Percentiles rank a stretch among this genome's conserved stretches.
phyloP scores from a whole-genome alignment of 495 filamentous ascomycete genomes.

The Acidiella bohemica region DNA sequence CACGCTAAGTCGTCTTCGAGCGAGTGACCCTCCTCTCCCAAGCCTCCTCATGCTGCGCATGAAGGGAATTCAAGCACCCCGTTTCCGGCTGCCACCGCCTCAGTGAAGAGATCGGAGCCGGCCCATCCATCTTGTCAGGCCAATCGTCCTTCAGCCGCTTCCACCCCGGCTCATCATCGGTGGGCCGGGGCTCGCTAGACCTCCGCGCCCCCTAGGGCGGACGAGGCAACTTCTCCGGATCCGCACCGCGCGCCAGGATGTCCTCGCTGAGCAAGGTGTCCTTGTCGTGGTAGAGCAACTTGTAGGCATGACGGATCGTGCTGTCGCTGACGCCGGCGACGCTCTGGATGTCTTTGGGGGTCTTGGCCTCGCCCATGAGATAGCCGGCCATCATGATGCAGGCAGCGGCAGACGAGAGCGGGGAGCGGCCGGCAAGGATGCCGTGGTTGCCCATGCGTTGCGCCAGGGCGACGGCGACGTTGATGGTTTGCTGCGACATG shows the following conservation, averaged over 20 bases:
- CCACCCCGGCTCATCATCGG: no score
- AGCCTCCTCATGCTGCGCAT: no score
- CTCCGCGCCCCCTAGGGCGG: slow-evolving; percentile 5
- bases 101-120: no score
- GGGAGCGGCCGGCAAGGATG: slow-evolving; percentile 80
- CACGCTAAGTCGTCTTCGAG: no score
- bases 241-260: slow-evolving; percentile 10
- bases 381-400: slow-evolving; percentile 91
- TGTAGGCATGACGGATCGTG: slow-evolving; percentile 90
- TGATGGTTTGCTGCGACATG: slow-evolving; percentile 52
- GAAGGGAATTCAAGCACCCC: no score
- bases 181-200: no score
- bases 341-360: slow-evolving; percentile 67
- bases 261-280: slow-evolving; percentile 62
- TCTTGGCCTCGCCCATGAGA: slow-evolving; percentile 62
- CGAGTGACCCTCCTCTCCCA: no score
- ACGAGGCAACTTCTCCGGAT: slow-evolving; percentile 7
- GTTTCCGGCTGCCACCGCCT: no score
- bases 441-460: slow-evolving; percentile 56
- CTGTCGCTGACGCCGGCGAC: slow-evolving; percentile 86
- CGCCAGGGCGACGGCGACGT: slow-evolving; percentile 59
- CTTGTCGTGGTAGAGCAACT: slow-evolving; percentile 59
- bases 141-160: no score
- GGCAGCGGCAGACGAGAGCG: slow-evolving; percentile 82
- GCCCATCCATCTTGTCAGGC: no score